Base-by-base conservation (phyloP, 1,139 yeast genomes). In the Blastobotrys buckinghamii region DNA sequence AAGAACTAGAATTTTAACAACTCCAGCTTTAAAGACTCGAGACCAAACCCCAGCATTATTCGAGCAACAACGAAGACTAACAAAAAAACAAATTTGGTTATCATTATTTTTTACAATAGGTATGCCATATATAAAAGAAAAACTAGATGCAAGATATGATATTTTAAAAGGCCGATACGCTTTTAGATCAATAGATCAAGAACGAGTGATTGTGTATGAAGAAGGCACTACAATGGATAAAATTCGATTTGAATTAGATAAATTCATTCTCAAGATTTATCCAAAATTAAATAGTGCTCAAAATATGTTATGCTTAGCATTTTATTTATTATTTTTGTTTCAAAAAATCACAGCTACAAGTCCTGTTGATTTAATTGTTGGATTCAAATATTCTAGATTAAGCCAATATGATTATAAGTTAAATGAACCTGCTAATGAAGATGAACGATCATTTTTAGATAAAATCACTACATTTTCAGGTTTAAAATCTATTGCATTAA, bases 321-420 rank as follows among this genome's bases (percentile, higher is more conserved):
- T 86, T 32, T 79, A 84, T 48, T 66, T 90, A 24, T 63, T 79
- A 43, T 90, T 82, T 60, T 67, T 90, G 49, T 79, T 89, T 51
- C 90, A 94, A 2, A 71, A 70, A 40, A 72, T 79, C 13, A 79
- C 82, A 44, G 79, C 87, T 0, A 84, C 92, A 1, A 70, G 86
- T 0, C 58, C 85, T 2, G 60, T 84, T 13, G 88, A 88, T 37
- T 74, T 72, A 53, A 58, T 88, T 6, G 75, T 85, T 57, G 75
- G 76, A 35, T 79, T 86, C 50, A 79, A 84, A 55, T 87, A 80
- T 61, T 71, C 95, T 0, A 78, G 97, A 53, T 70, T 85, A 55
- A 78, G 77, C 39, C 76, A 73, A 50, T 75, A 75, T 55, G 95
- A 85, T 60, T 78, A 82, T 60, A 67, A 74, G 36, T 69, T 74